A percentile compares a stretch with the other conserved stretches of the same genome.
These are phyloP conservation scores for Taxawa tesnikishii DNA, from an alignment of 2,329 filamentous ascomycete genomes.

Conservation along the genomic window DNA sequence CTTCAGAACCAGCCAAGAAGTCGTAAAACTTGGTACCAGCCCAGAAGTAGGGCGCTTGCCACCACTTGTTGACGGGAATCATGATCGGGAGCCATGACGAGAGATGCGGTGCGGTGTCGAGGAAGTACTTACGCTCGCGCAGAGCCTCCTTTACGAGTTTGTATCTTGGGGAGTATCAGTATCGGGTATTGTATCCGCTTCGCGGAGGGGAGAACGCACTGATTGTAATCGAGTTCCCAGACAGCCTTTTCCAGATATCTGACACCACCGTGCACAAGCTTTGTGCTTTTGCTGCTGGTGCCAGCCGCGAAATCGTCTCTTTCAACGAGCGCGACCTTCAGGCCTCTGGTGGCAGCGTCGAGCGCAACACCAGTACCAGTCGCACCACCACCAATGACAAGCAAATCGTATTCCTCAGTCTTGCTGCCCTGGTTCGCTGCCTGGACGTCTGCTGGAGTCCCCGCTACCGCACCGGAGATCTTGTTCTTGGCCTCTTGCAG, in stretches of 20 bases:
- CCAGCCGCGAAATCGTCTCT: conserved; percentile 73
- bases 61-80: conserved; percentile 72
- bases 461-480: conserved; percentile 22
- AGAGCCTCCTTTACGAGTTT: conserved; percentile 70
- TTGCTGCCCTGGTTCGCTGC: conserved; percentile 12
- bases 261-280: conserved; percentile 75
- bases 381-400: conserved; percentile 68
- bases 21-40: conserved; percentile 73
- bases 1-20: conserved; percentile 71
- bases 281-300: conserved; percentile 78
- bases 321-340: conserved; percentile 72
- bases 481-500: conserved; percentile 32
- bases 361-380: conserved; percentile 72
- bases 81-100: conserved; percentile 74
- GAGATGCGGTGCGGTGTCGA: conserved; percentile 72
- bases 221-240: conserved; percentile 73
- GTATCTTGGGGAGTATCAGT: no score
- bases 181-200: no score
- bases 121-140: conserved; percentile 70
- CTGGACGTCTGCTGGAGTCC: conserved; percentile 14
- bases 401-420: conserved; percentile 56
- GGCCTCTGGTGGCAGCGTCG: conserved; percentile 64
- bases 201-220: no score
- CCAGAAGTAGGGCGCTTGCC: conserved; percentile 73
- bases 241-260: conserved; percentile 79